A percentile compares a stretch with the other conserved stretches of the same genome.
phyloP scores from a whole-genome alignment of 1,139 yeast genomes.

The Kodamaea fungicola region DNA sequence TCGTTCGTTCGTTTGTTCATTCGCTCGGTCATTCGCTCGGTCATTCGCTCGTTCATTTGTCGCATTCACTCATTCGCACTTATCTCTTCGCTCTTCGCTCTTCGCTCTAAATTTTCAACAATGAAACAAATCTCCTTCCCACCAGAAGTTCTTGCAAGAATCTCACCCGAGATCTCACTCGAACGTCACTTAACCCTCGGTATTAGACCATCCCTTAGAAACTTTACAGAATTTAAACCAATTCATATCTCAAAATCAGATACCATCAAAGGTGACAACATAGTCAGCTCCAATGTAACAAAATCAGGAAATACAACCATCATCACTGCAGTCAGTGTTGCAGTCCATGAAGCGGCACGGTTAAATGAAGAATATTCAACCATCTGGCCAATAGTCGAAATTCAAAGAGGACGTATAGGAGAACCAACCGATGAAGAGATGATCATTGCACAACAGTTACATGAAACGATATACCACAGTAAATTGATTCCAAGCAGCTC shows the following conservation, averaged over 20 bases:
- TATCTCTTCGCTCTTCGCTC: neutral
- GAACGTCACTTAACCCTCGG: slow-evolving; percentile 75
- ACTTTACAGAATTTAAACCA: slow-evolving; percentile 68
- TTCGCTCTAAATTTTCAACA: neutral
- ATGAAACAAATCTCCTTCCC: slow-evolving; percentile 55
- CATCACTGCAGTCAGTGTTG: slow-evolving; percentile 72
- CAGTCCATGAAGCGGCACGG: slow-evolving; percentile 49
- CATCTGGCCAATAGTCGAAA: slow-evolving; percentile 77
- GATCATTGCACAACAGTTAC: slow-evolving; percentile 67
- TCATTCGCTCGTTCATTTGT: neutral
- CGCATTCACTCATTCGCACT: neutral
- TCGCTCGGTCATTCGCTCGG: neutral
- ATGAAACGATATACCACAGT: slow-evolving; percentile 56
- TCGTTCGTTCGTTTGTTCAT: neutral
- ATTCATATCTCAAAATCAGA: slow-evolving; percentile 43
- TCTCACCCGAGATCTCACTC: slow-evolving; percentile 82
- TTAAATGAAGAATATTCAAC: slow-evolving; percentile 28
- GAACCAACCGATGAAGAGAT: slow-evolving; percentile 93
- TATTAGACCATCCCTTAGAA: slow-evolving; percentile 68
- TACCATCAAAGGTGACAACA: slow-evolving; percentile 31
- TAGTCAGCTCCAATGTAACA: slow-evolving; percentile 70
- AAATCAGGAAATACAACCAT: slow-evolving; percentile 75
- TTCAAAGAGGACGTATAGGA: slow-evolving; percentile 70
- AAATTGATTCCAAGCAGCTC: slow-evolving; percentile 47
- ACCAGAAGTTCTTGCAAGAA: slow-evolving; percentile 76